Conservation (phyloP, 352 stramenopile species). For the Phytophthora boehmeriae region DNA sequence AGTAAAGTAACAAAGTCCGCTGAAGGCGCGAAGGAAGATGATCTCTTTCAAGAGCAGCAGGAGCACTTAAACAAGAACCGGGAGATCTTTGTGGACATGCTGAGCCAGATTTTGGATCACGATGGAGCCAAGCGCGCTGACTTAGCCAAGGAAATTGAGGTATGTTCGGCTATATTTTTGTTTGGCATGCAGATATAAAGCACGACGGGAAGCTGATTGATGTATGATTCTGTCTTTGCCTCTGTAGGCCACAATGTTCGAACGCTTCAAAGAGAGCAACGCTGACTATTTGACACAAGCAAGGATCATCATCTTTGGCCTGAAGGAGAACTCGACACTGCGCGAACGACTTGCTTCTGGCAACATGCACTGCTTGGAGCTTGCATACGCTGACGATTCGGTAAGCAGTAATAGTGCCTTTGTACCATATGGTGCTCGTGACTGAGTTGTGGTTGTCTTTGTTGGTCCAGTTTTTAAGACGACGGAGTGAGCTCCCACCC, state of each 20-base stretch:
- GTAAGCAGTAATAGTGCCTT: constrained; percentile 34
- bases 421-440: neutral
- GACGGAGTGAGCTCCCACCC: constrained; percentile 22
- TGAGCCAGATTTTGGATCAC: constrained; percentile 60
- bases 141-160: constrained; percentile 78
- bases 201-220: too few species aligned
- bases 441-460: constrained; percentile 1
- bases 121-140: constrained; percentile 43
- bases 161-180: constrained; percentile 16
- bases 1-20: constrained; percentile 6
- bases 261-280: constrained; percentile 81
- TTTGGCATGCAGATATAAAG: constrained; percentile 1
- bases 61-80: constrained; percentile 62
- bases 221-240: constrained; percentile 2
- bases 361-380: constrained; percentile 67
- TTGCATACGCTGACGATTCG: constrained; percentile 75
- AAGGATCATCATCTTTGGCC: constrained; percentile 79
- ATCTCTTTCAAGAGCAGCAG: constrained; percentile 39
- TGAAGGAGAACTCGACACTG: constrained; percentile 71
- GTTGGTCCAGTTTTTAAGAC: constrained; percentile 49
- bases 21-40: constrained; percentile 10
- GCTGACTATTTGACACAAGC: constrained; percentile 78
- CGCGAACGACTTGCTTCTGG: constrained; percentile 70
- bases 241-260: constrained; percentile 66
- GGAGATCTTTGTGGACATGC: constrained; percentile 68